These are phyloP conservation scores for Eucalyptus erythrocorys DNA, from an alignment of 345 rosid genomes.

Conservation along the genomic window DNA sequence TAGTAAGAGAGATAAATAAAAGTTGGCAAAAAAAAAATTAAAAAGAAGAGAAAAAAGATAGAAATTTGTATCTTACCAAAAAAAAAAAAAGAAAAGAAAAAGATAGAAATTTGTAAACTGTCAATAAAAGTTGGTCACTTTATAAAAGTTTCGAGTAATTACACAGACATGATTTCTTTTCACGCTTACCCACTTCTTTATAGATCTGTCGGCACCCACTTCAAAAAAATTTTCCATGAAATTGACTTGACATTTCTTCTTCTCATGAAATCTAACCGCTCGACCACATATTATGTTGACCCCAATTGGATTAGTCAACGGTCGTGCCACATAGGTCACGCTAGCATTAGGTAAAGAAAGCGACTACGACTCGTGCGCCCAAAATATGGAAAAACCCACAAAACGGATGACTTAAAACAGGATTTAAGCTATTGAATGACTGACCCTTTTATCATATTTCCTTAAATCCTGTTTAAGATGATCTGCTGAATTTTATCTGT, in stretches of 20 bases:
- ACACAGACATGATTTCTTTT: not conserved
- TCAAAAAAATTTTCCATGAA: not conserved
- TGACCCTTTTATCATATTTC: too few species aligned
- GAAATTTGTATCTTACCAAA: too few species aligned
- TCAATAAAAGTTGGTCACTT: not conserved
- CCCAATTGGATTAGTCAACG: not conserved
- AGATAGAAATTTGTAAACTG: not conserved
- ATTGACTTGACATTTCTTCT: not conserved
- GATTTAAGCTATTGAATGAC: not conserved
- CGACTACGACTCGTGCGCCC: not conserved
- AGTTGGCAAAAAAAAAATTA: not conserved
- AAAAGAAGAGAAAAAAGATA: not conserved
- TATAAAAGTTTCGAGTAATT: not conserved
- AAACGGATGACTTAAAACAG: not conserved
- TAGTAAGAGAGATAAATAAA: not conserved
- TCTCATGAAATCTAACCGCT: not conserved
- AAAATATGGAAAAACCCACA: not conserved
- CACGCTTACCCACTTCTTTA: not conserved
- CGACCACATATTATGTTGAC: not conserved
- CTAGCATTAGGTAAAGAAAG: not conserved
- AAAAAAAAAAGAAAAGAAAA: rapidly evolving
- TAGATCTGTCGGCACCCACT: not conserved
- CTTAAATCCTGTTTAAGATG: not conserved
- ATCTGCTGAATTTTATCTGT: not conserved
- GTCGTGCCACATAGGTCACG: not conserved